Evolutionary conservation across 140 eudicot genomes (phyloP), one percentile per base, ranked within the genome.

Genomic region (Stevia rebaudiana): DNA sequence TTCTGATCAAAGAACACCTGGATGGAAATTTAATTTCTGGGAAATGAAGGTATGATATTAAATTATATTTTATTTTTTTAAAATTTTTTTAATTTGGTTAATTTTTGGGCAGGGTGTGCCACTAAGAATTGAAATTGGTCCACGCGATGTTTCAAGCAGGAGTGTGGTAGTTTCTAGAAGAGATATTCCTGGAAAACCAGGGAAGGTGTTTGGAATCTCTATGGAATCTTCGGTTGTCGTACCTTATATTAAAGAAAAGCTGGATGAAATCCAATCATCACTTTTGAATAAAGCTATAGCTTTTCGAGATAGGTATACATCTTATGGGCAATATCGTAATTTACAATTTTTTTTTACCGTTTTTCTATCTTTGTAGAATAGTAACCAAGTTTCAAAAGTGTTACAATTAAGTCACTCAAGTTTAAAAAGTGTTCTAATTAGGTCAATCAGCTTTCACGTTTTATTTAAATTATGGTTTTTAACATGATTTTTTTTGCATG

Each of bases 1-100:
- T 67, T 81, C 97, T 50, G 99, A 92, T 69, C 97, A 88, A 78
- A 85, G 87, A 78, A 92, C 96, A 30, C 97, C 97, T 19, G 99
- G 99, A n/a, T 92, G 96, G 99, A 90, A 90, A 68, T 90, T 79
- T 69, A 90, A 90, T 47, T 90, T 83, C 72, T 90, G 95, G 94
- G 99, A 92, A 77, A 92, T 92, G 96, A 92, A 92, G 96, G 98
- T 91, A 42, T 62, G 76, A 61, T 10, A 52, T 41, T 53, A 50
- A n/a, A 19, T 70, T 21, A 17, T 52, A 25, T 57, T 41, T 47
- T 13, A 15, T 33, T 16, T 63, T 63, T 43, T 6, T 19, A 5
- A 7, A 11, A 17, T 8, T 25, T 24, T 46, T 12, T 19, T 8
- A n/a, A 21, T 22, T n/a, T 43, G 19, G 10, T 10, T 21, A n/a